phyloP scores from a whole-genome alignment of 2,329 filamentous ascomycete genomes.

The Aspergillus sp. region DNA sequence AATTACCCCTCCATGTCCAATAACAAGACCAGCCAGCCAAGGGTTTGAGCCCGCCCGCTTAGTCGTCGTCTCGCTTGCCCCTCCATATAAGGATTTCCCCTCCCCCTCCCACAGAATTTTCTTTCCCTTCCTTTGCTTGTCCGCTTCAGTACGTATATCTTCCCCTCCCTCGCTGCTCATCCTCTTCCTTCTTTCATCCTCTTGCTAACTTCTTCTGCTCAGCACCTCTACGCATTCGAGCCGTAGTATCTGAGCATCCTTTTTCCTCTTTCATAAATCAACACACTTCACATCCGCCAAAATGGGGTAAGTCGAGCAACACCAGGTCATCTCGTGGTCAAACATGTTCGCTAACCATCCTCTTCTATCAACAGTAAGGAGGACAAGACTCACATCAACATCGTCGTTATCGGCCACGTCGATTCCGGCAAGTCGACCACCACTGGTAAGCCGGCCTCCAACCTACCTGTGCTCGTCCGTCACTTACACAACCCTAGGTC shows the following conservation, averaged over 20 bases:
- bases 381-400: conserved; percentile 94
- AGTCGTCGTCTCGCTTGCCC: conserved; percentile 49
- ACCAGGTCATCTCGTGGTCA: background rate
- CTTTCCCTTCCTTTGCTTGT: conserved; percentile 42
- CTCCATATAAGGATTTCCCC: conserved; percentile 54
- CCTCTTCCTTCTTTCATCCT: conserved; percentile 26
- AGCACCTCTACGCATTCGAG: conserved; percentile 56
- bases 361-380: conserved; percentile 71
- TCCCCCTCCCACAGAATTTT: conserved; percentile 48
- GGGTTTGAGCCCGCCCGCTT: conserved; percentile 42
- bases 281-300: conserved; percentile 52
- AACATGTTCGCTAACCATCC: conserved; percentile 2
- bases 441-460: conserved; percentile 67
- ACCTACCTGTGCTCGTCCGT: background rate
- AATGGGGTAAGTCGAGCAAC: conserved; percentile 62
- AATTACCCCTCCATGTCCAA: conserved; percentile 35
- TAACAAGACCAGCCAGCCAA: conserved; percentile 29
- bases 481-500: conserved; percentile 56
- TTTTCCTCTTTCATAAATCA: conserved; percentile 46
- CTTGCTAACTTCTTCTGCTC: conserved; percentile 35
- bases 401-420: conserved; percentile 99
- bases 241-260: conserved; percentile 57
- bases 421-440: conserved; percentile 99
- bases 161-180: conserved; percentile 30
- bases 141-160: conserved; percentile 53